A percentile compares a stretch with the other conserved stretches of the same genome.
These are phyloP conservation scores for Cladophialophora chaetospira DNA, from an alignment of 2,329 filamentous ascomycete species.

Conservation along the genomic window DNA sequence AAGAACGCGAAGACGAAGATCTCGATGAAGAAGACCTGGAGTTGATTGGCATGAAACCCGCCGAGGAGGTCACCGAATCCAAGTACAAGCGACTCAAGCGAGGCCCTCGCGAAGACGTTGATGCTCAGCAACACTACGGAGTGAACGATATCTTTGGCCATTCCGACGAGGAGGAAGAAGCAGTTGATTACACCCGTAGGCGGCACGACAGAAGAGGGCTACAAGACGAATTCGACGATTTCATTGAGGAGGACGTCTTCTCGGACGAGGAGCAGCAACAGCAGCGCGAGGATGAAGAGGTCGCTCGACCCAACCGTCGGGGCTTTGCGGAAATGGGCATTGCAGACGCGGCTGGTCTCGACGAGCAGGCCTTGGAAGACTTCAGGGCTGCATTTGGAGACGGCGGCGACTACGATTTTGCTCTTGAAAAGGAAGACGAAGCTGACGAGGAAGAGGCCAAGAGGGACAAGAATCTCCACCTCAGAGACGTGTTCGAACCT, in stretches of 20 bases:
- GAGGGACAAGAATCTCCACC: constrained; percentile 80
- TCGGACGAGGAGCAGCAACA: constrained; percentile 78
- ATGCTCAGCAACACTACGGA: constrained; percentile 66
- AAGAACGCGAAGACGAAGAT: constrained; percentile 77
- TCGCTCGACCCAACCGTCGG: constrained; percentile 71
- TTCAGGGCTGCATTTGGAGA: constrained; percentile 96
- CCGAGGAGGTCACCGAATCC: constrained; percentile 62
- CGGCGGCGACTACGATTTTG: constrained; percentile 94
- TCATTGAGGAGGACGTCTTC: constrained; percentile 94
- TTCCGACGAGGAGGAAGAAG: constrained; percentile 75
- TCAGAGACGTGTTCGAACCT: constrained; percentile 98
- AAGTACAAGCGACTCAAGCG: constrained; percentile 97
- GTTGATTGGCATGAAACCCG: constrained; percentile 74
- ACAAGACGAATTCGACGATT: constrained; percentile 85
- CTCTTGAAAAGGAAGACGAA: constrained; percentile 82
- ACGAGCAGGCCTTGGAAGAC: constrained; percentile 90
- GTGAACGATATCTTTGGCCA: constrained; percentile 94
- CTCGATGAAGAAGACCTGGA: constrained; percentile 96
- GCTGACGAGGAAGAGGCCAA: constrained; percentile 75
- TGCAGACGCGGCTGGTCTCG: constrained; percentile 79
- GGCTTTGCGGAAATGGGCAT: constrained; percentile 67
- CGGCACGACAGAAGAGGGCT: constrained; percentile 57
- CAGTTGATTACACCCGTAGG: constrained; percentile 50
- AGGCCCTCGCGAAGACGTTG: constrained; percentile 75
- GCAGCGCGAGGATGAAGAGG: constrained; percentile 82